Conservation (phyloP, 2,329 filamentous ascomycete species). For the Thermoascus crustaceus region DNA sequence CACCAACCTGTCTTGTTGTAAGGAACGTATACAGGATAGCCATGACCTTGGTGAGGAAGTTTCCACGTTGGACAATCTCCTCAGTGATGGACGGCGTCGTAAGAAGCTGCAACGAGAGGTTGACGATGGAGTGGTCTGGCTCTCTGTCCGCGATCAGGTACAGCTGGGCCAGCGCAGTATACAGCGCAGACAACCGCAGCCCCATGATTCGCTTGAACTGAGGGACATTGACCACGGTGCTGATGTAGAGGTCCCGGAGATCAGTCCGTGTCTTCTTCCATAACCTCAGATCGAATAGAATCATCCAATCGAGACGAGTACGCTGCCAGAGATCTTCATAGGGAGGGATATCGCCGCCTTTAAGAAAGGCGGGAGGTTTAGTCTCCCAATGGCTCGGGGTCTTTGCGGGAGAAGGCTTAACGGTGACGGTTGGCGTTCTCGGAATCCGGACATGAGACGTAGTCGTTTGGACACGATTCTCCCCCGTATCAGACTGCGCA, state of each 20-base stretch:
- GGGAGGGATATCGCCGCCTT: constrained; percentile 54
- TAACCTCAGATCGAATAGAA: constrained; percentile 86
- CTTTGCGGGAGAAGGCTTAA: constrained; percentile 35
- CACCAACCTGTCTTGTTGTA: constrained; percentile 89
- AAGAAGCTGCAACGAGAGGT: constrained; percentile 90
- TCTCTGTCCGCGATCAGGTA: constrained; percentile 95
- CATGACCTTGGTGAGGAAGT: constrained; percentile 91
- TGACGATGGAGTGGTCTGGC: constrained; percentile 97
- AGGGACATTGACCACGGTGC: constrained; percentile 88
- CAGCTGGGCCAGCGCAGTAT: constrained; percentile 85
- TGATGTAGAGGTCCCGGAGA: constrained; percentile 87
- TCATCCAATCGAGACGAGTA: constrained; percentile 85
- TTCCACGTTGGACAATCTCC: constrained; percentile 88
- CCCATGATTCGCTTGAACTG: constrained; percentile 93
- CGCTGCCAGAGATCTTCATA: constrained; percentile 86
- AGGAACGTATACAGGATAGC: constrained; percentile 96
- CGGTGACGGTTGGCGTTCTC: constrained; percentile 59
- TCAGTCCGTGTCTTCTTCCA: constrained; percentile 95
- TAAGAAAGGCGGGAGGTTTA: constrained; percentile 62
- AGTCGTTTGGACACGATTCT: constrained; percentile 12
- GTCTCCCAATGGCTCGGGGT: constrained; percentile 76
- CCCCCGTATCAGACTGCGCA: constrained; percentile 11
- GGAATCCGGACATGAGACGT: constrained; percentile 56
- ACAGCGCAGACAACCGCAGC: constrained; percentile 86
- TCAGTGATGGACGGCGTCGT: constrained; percentile 95